Evolutionary conservation across 495 filamentous ascomycete species (phyloP).

Genomic region (Aspergillus olivimuriae): DNA sequence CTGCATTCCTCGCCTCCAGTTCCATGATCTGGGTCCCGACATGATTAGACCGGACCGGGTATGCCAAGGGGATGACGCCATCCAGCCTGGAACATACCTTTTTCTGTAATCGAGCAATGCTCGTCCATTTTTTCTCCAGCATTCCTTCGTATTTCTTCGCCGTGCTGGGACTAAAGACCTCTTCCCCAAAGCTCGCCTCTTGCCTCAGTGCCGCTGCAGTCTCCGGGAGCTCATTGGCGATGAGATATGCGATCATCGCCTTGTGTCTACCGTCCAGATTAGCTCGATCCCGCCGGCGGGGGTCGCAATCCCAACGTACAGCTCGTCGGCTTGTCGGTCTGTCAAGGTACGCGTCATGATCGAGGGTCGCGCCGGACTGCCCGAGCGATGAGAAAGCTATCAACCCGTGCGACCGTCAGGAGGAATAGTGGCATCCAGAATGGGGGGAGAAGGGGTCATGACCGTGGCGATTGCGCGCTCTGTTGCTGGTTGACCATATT

Average conservation of each 20-base stretch:
- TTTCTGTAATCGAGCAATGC: conserved; percentile 80
- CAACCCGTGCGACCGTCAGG: no score
- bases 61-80: not conserved
- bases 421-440: no score
- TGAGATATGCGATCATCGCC: conserved; percentile 78
- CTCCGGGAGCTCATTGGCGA: conserved; percentile 55
- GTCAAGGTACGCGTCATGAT: conserved; percentile 66
- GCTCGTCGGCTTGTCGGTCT: conserved; percentile 71
- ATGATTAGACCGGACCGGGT: no score
- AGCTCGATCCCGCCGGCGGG: conserved; percentile 10
- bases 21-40: conserved; percentile 73
- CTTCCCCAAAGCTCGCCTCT: conserved; percentile 50
- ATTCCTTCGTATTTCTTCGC: conserved; percentile 82
- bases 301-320: conserved; percentile 65
- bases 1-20: conserved; percentile 63
- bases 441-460: no score
- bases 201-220: conserved; percentile 53
- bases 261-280: conserved; percentile 56
- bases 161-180: conserved; percentile 66
- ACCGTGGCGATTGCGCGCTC: no score
- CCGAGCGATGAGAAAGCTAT: not conserved
- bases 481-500: no score
- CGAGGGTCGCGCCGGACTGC: not conserved
- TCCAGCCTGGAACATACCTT: conserved; percentile 49
- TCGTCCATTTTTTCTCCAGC: conserved; percentile 94